These are phyloP conservation scores for Ascochyta koolunga DNA, from an alignment of 2,329 filamentous ascomycete genomes.

Conservation along the genomic window DNA sequence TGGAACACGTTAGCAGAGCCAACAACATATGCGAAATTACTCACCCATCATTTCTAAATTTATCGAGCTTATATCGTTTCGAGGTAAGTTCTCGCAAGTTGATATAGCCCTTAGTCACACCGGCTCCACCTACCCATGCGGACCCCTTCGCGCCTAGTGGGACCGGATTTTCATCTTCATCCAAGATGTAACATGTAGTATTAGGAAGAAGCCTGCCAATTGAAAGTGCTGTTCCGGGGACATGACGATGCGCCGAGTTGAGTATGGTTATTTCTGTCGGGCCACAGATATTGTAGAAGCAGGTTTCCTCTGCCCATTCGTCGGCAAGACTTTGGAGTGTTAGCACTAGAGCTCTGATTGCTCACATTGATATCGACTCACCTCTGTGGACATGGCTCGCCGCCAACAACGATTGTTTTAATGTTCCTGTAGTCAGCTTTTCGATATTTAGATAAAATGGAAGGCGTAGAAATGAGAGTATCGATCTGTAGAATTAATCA, in stretches of 20 bases:
- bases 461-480: conserved; percentile 62
- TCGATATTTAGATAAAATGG: conserved; percentile 59
- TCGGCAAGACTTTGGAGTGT: conserved; percentile 56
- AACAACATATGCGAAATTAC: not conserved
- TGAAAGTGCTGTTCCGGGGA: conserved; percentile 54
- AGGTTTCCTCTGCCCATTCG: conserved; percentile 57
- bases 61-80: conserved; percentile 58
- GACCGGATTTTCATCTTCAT: conserved; percentile 55
- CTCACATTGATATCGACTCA: conserved; percentile 29
- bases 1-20: conserved; percentile 5
- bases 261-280: conserved; percentile 67
- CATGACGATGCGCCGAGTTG: conserved; percentile 62
- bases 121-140: conserved; percentile 64
- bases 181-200: conserved; percentile 62
- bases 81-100: conserved; percentile 59
- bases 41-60: conserved; percentile 60
- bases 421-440: conserved; percentile 58
- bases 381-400: conserved; percentile 58
- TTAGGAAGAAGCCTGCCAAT: conserved; percentile 65
- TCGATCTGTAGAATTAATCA: conserved; percentile 50
- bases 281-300: conserved; percentile 61
- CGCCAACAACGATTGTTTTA: conserved; percentile 61
- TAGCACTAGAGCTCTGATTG: not conserved
- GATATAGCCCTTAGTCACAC: conserved; percentile 63
- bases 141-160: conserved; percentile 56